Evolutionary conservation across 208 protist genomes (phyloP).

Genomic region (Naegleria gruberi): DNA sequence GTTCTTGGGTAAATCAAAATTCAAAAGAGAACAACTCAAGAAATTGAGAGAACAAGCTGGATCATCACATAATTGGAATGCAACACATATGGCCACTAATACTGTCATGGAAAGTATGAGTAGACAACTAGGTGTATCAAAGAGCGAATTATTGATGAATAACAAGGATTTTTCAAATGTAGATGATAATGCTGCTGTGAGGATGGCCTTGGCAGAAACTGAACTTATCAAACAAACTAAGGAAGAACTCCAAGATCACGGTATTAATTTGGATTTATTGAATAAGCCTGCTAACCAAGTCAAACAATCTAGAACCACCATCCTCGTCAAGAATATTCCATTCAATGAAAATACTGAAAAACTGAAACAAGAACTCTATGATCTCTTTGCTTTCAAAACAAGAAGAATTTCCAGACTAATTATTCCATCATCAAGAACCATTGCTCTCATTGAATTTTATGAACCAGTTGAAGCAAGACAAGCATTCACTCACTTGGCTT

Average conservation of each 20-base stretch:
- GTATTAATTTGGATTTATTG: constrained; percentile 1
- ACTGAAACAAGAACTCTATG: neutral
- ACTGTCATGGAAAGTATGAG: constrained; percentile 56
- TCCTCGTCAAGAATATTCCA: constrained; percentile 7
- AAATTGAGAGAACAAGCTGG: constrained; percentile 35
- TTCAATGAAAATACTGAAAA: neutral
- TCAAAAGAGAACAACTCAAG: constrained; percentile 39
- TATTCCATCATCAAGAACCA: constrained; percentile 47
- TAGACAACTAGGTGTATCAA: constrained; percentile 42
- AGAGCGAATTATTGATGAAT: constrained; percentile 51
- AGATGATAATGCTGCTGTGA: neutral
- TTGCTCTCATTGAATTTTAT: constrained; percentile 54
- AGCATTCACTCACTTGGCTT: constrained; percentile 87
- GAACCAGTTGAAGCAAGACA: constrained; percentile 50
- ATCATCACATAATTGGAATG: constrained; percentile 59
- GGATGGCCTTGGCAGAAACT: constrained; percentile 21
- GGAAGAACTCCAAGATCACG: neutral
- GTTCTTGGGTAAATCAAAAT: neutral
- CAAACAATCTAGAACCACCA: neutral
- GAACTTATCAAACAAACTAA: constrained; percentile 20
- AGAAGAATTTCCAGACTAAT: constrained; percentile 32
- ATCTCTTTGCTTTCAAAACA: neutral
- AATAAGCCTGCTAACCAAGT: neutral
- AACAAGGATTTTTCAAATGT: neutral
- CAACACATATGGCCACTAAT: constrained; percentile 61